Evolutionary conservation across 1,139 yeast species (phyloP).

Genomic region (Suhomyces kunorum): DNA sequence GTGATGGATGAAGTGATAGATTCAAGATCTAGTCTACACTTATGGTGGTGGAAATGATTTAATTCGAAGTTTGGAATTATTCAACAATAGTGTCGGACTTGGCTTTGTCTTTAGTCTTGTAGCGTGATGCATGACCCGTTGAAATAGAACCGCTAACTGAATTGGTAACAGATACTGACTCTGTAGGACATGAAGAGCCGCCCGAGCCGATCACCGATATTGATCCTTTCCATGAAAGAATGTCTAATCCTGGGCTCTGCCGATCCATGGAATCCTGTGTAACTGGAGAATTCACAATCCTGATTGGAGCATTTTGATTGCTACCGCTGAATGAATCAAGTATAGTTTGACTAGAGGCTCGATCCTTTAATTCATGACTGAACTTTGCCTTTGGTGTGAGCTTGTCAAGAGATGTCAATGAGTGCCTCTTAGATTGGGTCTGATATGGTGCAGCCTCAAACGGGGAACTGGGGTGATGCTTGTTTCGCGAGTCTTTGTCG

Average conservation of each 20-base stretch:
- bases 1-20: not conserved
- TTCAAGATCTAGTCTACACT: not conserved
- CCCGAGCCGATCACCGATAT: constrained; percentile 16
- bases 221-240: constrained; percentile 31
- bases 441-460: not conserved
- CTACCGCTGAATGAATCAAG: constrained; percentile 12
- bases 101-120: not conserved
- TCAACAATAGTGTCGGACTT: constrained; percentile 1
- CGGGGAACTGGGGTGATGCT: not conserved
- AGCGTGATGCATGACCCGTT: not conserved
- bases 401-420: constrained; percentile 14
- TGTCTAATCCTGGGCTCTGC: constrained; percentile 17
- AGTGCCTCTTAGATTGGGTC: constrained; percentile 9
- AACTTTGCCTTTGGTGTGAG: constrained; percentile 2
- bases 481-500: not conserved
- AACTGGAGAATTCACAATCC: not conserved
- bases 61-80: not conserved
- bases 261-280: constrained; percentile 9
- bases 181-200: constrained; percentile 11
- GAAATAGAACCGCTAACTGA: constrained; percentile 1
- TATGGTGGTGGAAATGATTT: too few species aligned
- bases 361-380: constrained; percentile 2
- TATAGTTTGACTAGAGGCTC: constrained; percentile 11
- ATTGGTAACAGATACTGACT: constrained; percentile 2
- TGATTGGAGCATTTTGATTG: constrained; percentile 3